A percentile compares a stretch with the other conserved stretches of the same genome.
These are phyloP conservation scores for Schizopora paradoxa DNA, from an alignment of 1,284 basidiomycete genomes.

Conservation along the genomic window DNA sequence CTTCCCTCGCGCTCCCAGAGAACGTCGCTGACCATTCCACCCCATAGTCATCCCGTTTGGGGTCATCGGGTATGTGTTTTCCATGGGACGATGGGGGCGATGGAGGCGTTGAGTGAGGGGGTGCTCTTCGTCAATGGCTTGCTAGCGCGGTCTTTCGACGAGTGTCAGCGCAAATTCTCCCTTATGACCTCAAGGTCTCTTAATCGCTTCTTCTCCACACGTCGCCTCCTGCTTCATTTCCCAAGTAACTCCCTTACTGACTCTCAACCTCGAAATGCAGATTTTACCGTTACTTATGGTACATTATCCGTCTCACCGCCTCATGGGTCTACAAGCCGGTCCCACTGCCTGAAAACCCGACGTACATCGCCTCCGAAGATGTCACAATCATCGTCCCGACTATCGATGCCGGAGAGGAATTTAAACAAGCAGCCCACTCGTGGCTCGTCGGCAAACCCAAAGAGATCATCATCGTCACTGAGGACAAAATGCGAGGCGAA, in stretches of 20 bases:
- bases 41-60: constrained; percentile 80
- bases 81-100: too few species aligned
- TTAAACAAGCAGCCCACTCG: constrained; percentile 85
- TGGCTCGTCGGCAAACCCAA: constrained; percentile 90
- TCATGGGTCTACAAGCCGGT: constrained; percentile 76
- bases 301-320: constrained; percentile 75
- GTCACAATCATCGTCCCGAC: constrained; percentile 94
- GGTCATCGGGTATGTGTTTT: constrained; percentile 74
- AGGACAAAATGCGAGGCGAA: constrained; percentile 83
- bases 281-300: constrained; percentile 90
- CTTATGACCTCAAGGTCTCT: too few species aligned
- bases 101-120: too few species aligned
- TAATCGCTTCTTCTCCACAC: too few species aligned
- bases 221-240: constrained; percentile 16
- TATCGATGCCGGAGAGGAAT: constrained; percentile 91
- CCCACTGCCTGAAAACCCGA: constrained; percentile 81
- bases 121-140: too few species aligned
- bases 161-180: too few species aligned
- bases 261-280: constrained; percentile 38
- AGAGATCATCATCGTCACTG: constrained; percentile 91
- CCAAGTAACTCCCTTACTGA: not conserved
- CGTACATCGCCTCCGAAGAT: constrained; percentile 84
- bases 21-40: constrained; percentile 13
- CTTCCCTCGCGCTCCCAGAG: constrained; percentile 5
- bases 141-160: too few species aligned